phyloP scores from a whole-genome alignment of 2,329 filamentous ascomycete species.

The Phoma sp. region DNA sequence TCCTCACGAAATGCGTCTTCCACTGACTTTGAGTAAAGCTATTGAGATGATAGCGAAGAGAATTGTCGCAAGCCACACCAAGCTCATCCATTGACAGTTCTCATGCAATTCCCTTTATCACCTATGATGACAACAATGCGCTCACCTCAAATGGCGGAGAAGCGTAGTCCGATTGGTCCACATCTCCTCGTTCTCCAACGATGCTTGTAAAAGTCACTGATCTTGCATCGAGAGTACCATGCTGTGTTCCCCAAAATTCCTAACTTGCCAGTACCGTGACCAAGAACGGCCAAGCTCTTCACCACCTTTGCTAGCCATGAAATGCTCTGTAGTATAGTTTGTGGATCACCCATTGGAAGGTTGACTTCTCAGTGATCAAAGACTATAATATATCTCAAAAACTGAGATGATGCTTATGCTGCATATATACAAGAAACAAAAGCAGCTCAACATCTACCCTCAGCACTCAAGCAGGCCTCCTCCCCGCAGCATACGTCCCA shows the following conservation, averaged over 20 bases:
- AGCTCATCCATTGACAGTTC: no score
- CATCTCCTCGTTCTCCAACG: no score
- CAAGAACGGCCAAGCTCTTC: no score
- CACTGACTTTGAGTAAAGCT: neutral
- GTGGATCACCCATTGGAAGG: neutral
- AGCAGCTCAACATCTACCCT: neutral
- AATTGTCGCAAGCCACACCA: neutral
- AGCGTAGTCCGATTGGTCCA: no score
- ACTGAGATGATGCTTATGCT: neutral
- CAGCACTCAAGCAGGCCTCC: conserved; percentile 11
- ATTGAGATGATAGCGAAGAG: neutral
- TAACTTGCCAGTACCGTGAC: no score
- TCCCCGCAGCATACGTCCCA: conserved; percentile 25
- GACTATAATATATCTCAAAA: neutral
- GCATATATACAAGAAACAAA: neutral
- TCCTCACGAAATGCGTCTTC: conserved; percentile 33
- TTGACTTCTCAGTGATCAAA: neutral
- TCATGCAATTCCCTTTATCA: no score
- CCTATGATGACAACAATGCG: no score
- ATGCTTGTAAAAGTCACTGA: no score
- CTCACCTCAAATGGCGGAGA: no score
- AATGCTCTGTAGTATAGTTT: neutral
- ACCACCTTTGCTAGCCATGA: no score
- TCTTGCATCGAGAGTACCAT: no score
- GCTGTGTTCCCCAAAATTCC: no score